A percentile compares a stretch with the other conserved stretches of the same genome.
Conservation (phyloP, 2,329 filamentous ascomycete genomes). For the Pseudogymnoascus sp. region DNA sequence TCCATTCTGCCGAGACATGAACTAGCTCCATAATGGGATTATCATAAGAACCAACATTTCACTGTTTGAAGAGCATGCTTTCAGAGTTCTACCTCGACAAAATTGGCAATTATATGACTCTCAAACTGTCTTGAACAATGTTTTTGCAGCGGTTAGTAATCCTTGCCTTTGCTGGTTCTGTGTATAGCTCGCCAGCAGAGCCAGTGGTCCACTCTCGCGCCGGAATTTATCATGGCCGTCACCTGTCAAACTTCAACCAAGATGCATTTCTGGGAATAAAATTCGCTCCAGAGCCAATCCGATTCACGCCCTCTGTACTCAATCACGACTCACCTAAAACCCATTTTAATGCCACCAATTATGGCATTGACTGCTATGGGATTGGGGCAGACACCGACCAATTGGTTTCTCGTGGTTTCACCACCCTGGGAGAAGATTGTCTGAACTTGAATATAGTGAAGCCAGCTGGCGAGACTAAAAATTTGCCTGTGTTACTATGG, state of each 20-base stretch:
- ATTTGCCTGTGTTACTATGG: conserved; percentile 45
- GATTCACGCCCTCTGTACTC: background rate
- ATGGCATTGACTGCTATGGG: background rate
- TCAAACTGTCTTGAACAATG: background rate
- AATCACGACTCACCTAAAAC: background rate
- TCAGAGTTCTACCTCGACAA: background rate
- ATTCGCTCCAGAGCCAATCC: background rate
- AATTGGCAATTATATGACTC: background rate
- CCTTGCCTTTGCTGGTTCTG: background rate
- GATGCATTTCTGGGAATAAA: conserved; percentile 3
- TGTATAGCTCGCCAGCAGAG: background rate
- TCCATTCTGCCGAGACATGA: background rate
- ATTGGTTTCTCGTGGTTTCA: conserved; percentile 1
- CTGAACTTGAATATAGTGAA: conserved; percentile 48
- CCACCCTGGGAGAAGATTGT: conserved; percentile 37
- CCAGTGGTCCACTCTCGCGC: background rate
- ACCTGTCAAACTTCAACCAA: background rate
- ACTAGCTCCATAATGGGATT: background rate
- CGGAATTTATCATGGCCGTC: background rate
- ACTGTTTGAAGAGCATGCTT: background rate
- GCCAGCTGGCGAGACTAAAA: conserved; percentile 33
- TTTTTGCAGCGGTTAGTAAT: background rate
- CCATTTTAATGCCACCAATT: background rate
- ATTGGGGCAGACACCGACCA: background rate
- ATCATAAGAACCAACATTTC: background rate